Evolutionary conservation across 306 rosid species (phyloP), one percentile per base, ranked within the genome.

Genomic region (Dryas drummondii): DNA sequence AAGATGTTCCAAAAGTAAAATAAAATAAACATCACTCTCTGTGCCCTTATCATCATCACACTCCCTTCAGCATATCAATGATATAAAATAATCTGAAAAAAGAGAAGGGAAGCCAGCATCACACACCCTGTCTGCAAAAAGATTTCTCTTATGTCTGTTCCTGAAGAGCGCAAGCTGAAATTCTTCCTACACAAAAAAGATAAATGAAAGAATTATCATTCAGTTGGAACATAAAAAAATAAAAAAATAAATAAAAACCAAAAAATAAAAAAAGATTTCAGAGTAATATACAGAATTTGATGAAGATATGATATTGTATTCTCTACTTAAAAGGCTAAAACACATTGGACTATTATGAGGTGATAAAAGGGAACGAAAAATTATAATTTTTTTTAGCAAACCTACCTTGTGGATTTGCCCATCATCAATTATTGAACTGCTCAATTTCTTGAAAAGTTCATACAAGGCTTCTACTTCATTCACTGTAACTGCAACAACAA

Each of bases 121-220:
- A 80, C 88, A 57, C 13, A 93, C 98, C 87, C 98, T 81, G 80
- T 93, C 96, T 0, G 98, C 93, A 62, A 94, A 94, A 68, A 94
- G 88, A 81, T 87, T 91, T 44, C 76, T 87, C 79, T 42, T 80
- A 69, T 90, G 82, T 74, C 76, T 80, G 67, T 94, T 90, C 79
- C 76, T 79, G 84, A 94, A 94, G 17, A 94, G 88, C 0, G 98
- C 97, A 16, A 94, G 87, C 87, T 88, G 98, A 71, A 94, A 90
- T 86, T 94, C 98, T 87, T 94, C 97, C 98, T 92, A 88, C 26
- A 15, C 7, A 63, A 58, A 64, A 32, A 67, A 63, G 32, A 73
- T 32, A 9, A 57, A 55, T 45, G 44, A 17, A 4, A 9, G 3
- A 16, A 73, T 74, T 60, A 54, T 58, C 49, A 16, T 37, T 41